phyloP scores from a whole-genome alignment of 2,329 filamentous ascomycete species.

The Alternaria viburni region DNA sequence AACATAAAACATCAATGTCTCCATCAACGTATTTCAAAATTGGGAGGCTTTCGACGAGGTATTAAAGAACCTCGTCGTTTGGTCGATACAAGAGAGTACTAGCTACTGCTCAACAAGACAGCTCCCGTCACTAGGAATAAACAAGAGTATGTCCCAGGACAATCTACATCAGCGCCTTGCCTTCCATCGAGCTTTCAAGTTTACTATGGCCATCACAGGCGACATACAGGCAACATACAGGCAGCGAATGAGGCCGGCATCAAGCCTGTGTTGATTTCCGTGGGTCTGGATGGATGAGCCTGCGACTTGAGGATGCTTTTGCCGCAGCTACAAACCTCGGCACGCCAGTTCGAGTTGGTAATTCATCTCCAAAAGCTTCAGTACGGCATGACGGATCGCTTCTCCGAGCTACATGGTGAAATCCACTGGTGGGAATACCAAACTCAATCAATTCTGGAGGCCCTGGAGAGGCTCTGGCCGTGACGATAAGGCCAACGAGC shows the following conservation, averaged over 20 bases:
- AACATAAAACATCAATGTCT: too few species aligned
- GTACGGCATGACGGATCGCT: not conserved
- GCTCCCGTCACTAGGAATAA: not conserved
- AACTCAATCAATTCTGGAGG: not conserved
- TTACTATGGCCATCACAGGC: not conserved
- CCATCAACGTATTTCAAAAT: too few species aligned
- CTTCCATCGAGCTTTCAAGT: not conserved
- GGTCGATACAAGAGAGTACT: too few species aligned
- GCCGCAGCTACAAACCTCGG: not conserved
- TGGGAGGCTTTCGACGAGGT: too few species aligned
- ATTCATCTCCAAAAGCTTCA: not conserved
- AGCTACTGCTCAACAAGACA: not conserved
- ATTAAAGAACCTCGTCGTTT: too few species aligned
- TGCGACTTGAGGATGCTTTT: not conserved
- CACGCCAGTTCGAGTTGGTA: not conserved
- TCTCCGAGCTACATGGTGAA: not conserved
- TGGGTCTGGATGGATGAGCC: not conserved
- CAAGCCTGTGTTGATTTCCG: not conserved
- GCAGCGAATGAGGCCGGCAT: not conserved
- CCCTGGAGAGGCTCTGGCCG: not conserved
- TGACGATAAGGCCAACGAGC: not conserved
- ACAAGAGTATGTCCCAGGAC: not conserved
- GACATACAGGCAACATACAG: not conserved
- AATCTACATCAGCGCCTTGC: not conserved
- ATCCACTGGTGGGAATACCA: not conserved